Percentiles rank a stretch among this genome's conserved stretches.
Evolutionary conservation across 345 rosid genomes (phyloP).

Genomic region (Hirschfeldia incana): DNA sequence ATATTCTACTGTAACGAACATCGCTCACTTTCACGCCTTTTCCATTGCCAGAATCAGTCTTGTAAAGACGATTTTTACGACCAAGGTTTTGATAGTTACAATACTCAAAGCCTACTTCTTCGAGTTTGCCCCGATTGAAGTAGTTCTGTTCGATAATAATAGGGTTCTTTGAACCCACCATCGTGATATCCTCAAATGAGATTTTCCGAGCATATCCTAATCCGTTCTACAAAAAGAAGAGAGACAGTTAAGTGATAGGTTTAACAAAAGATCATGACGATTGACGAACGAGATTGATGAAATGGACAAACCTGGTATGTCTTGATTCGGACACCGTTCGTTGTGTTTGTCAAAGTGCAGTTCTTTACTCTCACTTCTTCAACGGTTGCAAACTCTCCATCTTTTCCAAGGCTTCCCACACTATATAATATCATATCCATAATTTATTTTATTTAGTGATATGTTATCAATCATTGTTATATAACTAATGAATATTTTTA

Average conservation of each 20-base stretch:
- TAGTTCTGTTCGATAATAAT: slow-evolving; percentile 48
- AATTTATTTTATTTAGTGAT: background rate
- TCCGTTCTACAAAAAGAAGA: slow-evolving; percentile 33
- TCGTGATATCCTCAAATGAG: slow-evolving; percentile 39
- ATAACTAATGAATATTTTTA: background rate
- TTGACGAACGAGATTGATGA: background rate
- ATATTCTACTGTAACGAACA: slow-evolving; percentile 38
- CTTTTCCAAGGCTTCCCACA: slow-evolving; percentile 41
- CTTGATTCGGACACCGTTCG: slow-evolving; percentile 47
- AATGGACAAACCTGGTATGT: slow-evolving; percentile 39
- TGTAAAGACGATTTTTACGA: background rate
- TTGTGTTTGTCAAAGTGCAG: slow-evolving; percentile 32
- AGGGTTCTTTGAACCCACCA: slow-evolving; percentile 35
- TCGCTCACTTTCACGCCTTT: slow-evolving; percentile 41
- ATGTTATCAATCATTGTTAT: background rate
- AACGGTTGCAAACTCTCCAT: slow-evolving; percentile 32
- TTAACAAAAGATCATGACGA: background rate
- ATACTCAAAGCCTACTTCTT: background rate
- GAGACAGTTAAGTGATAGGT: background rate
- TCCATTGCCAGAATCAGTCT: slow-evolving; percentile 1
- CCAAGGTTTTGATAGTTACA: slow-evolving; percentile 3
- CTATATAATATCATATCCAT: slow-evolving; percentile 19
- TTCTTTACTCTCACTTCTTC: slow-evolving; percentile 42
- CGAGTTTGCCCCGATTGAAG: background rate
- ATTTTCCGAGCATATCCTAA: slow-evolving; percentile 47